Percentiles rank a stretch among this genome's conserved stretches.
Conservation (phyloP, 768 basidiomycete genomes). For the Gelatoporia subvermispora region DNA sequence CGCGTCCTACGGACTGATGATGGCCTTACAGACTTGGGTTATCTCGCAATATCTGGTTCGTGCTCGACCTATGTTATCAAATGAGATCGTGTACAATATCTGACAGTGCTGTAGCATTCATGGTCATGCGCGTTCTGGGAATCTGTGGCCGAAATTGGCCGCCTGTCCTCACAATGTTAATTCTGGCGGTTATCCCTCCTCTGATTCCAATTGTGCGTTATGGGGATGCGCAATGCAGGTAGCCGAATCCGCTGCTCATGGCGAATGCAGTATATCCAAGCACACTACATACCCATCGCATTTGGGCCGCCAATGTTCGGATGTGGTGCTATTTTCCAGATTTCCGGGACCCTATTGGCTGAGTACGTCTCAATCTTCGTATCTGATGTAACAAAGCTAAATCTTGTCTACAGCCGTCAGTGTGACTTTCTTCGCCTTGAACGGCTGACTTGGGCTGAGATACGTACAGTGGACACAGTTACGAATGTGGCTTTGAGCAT, state of each 20-base stretch:
- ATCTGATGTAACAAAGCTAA: too few species aligned
- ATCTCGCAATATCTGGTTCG: slow-evolving; percentile 13
- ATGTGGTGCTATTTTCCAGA: slow-evolving; percentile 5
- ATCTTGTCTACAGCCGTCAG: too few species aligned
- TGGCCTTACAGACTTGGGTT: slow-evolving; percentile 12
- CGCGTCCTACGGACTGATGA: slow-evolving; percentile 16
- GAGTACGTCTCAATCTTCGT: too few species aligned
- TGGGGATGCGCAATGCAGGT: too few species aligned
- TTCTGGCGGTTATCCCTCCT: slow-evolving; percentile 6
- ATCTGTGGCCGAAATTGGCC: slow-evolving; percentile 10
- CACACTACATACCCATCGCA: slow-evolving; percentile 13
- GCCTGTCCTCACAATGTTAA: slow-evolving; percentile 4
- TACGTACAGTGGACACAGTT: slow-evolving; percentile 7
- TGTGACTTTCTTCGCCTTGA: too few species aligned
- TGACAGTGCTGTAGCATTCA: slow-evolving; percentile 8
- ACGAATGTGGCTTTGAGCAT: background rate
- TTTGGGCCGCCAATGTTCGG: slow-evolving; percentile 16
- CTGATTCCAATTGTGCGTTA: slow-evolving; percentile 10
- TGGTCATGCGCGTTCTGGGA: slow-evolving; percentile 10
- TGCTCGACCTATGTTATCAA: background rate
- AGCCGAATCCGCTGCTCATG: background rate
- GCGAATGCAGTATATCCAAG: slow-evolving; percentile 12
- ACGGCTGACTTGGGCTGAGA: too few species aligned
- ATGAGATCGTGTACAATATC: too few species aligned
- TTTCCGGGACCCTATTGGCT: too few species aligned